Evolutionary conservation across 2,329 filamentous ascomycete genomes (phyloP).

Genomic region (Shiraia bambusicola): DNA sequence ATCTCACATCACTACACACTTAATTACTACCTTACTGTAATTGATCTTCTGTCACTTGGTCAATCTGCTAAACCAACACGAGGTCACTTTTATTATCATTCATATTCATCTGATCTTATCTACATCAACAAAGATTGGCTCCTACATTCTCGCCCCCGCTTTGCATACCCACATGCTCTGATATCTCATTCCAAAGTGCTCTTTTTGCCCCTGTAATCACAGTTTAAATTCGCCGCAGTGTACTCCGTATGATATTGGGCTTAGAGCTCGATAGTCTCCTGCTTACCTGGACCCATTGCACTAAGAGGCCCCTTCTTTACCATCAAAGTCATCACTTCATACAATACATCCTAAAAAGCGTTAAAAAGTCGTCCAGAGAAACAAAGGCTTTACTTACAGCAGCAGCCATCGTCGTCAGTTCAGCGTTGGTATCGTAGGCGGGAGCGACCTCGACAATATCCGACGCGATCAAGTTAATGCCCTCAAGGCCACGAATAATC

Average conservation of each 20-base stretch:
- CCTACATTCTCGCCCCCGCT: too few species aligned
- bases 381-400: constrained; percentile 49
- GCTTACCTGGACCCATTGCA: constrained; percentile 42
- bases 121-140: too few species aligned
- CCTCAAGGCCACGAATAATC: constrained; percentile 68
- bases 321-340: constrained; percentile 80
- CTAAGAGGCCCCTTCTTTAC: constrained; percentile 74
- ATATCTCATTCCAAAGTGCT: too few species aligned
- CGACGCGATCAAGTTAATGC: constrained; percentile 67
- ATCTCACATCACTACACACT: neutral
- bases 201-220: too few species aligned
- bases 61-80: too few species aligned
- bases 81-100: too few species aligned
- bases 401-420: constrained; percentile 72
- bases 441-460: constrained; percentile 76
- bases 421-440: constrained; percentile 71
- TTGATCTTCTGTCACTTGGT: too few species aligned
- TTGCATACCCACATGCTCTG: too few species aligned
- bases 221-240: too few species aligned
- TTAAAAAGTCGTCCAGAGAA: constrained; percentile 5
- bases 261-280: constrained; percentile 32
- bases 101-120: too few species aligned
- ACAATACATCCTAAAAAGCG: constrained; percentile 57
- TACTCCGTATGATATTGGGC: neutral
- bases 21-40: too few species aligned